phyloP scores from a whole-genome alignment of 768 basidiomycete genomes.

The Leucosporidium creatinivorum region DNA sequence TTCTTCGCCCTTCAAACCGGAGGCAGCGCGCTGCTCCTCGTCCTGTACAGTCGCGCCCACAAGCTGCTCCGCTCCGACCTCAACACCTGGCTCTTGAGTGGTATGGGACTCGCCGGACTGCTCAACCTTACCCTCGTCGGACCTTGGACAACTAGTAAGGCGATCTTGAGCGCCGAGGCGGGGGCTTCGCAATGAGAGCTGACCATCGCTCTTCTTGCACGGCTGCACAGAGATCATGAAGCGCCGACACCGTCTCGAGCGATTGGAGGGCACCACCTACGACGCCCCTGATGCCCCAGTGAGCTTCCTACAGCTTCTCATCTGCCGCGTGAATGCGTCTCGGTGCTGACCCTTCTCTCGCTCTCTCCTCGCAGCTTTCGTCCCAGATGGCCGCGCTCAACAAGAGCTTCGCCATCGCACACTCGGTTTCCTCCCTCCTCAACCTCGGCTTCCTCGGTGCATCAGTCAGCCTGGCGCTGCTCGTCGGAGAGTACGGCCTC shows the following conservation, averaged over 20 bases:
- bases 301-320: background rate
- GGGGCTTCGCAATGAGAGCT: background rate
- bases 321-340: background rate
- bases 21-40: constrained; percentile 11
- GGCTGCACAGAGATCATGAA: constrained; percentile 21
- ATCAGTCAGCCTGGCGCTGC: constrained; percentile 13
- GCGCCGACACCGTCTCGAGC: constrained; percentile 30
- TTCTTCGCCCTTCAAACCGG: constrained; percentile 20
- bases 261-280: constrained; percentile 32
- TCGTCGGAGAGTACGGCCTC: constrained; percentile 10
- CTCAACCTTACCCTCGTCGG: constrained; percentile 28
- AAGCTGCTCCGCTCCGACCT: constrained; percentile 9
- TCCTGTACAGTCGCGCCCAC: constrained; percentile 10
- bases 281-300: constrained; percentile 17
- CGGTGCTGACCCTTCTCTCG: background rate
- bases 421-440: constrained; percentile 30
- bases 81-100: constrained; percentile 19
- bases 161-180: background rate
- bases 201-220: background rate
- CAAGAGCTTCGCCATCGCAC: constrained; percentile 25
- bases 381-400: constrained; percentile 28
- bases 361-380: constrained; percentile 19
- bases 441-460: constrained; percentile 32
- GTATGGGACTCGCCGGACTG: constrained; percentile 10
- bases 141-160: constrained; percentile 23